Base-by-base conservation (phyloP, 1,284 basidiomycete genomes). In the Volvariella surrecta region DNA sequence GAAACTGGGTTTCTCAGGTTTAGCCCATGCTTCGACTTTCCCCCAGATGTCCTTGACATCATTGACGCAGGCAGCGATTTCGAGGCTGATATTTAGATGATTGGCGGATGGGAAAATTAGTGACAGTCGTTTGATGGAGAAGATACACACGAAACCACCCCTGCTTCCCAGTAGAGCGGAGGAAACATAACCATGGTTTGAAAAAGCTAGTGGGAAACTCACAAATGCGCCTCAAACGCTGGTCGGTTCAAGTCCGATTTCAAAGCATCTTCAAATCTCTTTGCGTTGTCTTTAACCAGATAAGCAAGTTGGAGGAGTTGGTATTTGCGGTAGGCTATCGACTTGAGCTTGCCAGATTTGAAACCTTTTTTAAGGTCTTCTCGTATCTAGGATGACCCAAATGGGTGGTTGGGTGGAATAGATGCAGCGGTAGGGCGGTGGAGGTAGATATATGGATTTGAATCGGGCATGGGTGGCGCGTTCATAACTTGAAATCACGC, bases 1-100 rank as follows among this genome's bases (percentile, higher is more conserved):
- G 55, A 83, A 80, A 0, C 74, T 56, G 0, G 75, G 66, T 35
- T 63, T 71, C 49, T 89, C 81, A 4, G 84, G 71, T 56, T 80
- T 80, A 15, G 82, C 69, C 89, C 89, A 92, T 55, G 77, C 77
- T 21, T 78, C 77, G 35, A 94, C 72, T 41, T 78, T 74, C 42
- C 78, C 69, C 51, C 89, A 76, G 1, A 82, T 75, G 0, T 72
- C 62, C 40, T 79, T 71, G 39, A 77, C 70, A 52, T 93, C 89
- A 35, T 64, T 55, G 19, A 85, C 58, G 4, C 71, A 66, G 2
- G 71, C 55, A 30, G 60, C 59, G 42, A 81, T 66, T 50, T 87
- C 83, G 2, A 80, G 59, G 52, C 82, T 84, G 44, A 16, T 45
- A 24, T 34, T 28, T 19, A 18, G 35, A 28, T 41, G 4, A 13